Evolutionary conservation across 345 rosid genomes (phyloP), one percentile per base, ranked within the genome.

Genomic region (Litchi chinensis): DNA sequence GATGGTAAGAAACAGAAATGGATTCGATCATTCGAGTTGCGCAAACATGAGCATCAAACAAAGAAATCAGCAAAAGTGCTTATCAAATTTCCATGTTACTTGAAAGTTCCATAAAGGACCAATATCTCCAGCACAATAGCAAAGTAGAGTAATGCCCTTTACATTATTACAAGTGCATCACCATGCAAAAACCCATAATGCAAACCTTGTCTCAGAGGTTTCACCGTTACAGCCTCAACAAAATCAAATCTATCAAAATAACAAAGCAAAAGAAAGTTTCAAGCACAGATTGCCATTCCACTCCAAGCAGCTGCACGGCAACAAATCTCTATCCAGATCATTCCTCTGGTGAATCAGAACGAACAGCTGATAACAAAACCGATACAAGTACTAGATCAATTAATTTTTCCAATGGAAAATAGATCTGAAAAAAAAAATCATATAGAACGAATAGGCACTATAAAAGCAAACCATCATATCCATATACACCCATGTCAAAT

Each of bases 151-250:
- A n/a, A 65, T 50, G 71, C 71, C 78, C 67, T 8, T 65, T 48
- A 65, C 37, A 65, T 75, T 75, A 75, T 75, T 75, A 32, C 37
- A 75, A 46, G 41, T 48, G 78, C 78, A 75, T 75, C 67, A 39
- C 24, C 46, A 28, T 32, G 71, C 37, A 59, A 75, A 18, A 64
- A 65, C 18, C 21, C 52, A 19, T 48, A 75, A 32, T 65, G 62
- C 71, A 65, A 65, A 32, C 54, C 21, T 28, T 2, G 37, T 32
- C 37, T 37, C 19, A 65, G 32, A 46, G 44, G 67, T 65, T 65
- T 37, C 52, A 41, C 43, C 70, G 44, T 48, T 21, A 46, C 22
- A 26, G 46, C 50, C 48, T 5, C 62, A 12, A 32, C n/a, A 75
- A 26, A 52, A 5, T 48, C 50, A 75, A 74, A 75, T 64, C 63